Conservation (phyloP, 768 basidiomycete genomes). For the Calocybe indica region DNA sequence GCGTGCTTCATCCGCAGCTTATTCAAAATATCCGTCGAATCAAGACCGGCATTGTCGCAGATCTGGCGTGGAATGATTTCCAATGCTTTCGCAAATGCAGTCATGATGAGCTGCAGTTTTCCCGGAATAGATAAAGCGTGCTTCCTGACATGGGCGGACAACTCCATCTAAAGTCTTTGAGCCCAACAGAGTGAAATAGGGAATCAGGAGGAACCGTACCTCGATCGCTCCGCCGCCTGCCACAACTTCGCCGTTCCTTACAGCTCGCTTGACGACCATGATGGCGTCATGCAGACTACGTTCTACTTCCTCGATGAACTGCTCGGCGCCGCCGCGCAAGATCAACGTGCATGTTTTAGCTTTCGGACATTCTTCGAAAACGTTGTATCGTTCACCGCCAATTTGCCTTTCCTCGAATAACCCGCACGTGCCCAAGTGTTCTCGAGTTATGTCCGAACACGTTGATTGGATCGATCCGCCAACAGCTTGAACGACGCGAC, state of each 20-base stretch:
- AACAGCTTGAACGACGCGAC: constrained; percentile 92
- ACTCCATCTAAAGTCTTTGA: constrained; percentile 69
- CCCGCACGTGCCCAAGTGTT: constrained; percentile 94
- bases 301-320: constrained; percentile 98
- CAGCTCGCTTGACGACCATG: constrained; percentile 98
- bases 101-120: constrained; percentile 89
- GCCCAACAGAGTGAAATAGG: background rate
- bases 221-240: constrained; percentile 98
- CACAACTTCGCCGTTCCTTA: constrained; percentile 93
- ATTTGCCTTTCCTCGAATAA: constrained; percentile 92
- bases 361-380: constrained; percentile 89
- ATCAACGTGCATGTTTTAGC: constrained; percentile 95
- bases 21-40: constrained; percentile 96
- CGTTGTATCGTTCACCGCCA: constrained; percentile 93
- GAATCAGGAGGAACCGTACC: constrained; percentile 36
- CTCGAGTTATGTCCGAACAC: constrained; percentile 82
- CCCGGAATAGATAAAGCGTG: constrained; percentile 91
- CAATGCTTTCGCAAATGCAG: constrained; percentile 94
- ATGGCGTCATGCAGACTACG: constrained; percentile 96
- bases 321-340: constrained; percentile 94
- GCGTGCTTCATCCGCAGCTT: constrained; percentile 97
- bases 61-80: constrained; percentile 98
- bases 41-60: constrained; percentile 96
- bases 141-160: constrained; percentile 91
- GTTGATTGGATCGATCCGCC: constrained; percentile 95